A percentile compares a stretch with the other conserved stretches of the same genome.
Conservation (phyloP, 2,329 filamentous ascomycete genomes). For the Alternaria atra region DNA sequence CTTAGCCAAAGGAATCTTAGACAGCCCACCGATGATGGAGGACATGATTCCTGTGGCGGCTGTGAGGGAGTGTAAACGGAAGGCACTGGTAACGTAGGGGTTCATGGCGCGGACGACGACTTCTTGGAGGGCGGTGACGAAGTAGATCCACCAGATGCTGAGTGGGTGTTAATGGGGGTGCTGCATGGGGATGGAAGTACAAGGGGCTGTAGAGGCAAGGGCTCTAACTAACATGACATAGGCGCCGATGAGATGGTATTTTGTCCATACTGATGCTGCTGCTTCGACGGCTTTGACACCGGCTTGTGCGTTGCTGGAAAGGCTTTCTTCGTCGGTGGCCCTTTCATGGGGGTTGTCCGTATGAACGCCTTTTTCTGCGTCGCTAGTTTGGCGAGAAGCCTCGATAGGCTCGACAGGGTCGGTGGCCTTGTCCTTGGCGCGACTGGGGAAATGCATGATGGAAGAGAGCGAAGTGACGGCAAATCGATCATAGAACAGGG, state of each 20-base stretch:
- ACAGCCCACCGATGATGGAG: neutral
- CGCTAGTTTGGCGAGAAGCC: constrained; percentile 8
- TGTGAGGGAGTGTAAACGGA: constrained; percentile 43
- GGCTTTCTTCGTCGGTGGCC: constrained; percentile 16
- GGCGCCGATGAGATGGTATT: constrained; percentile 43
- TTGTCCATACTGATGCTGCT: constrained; percentile 50
- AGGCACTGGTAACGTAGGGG: constrained; percentile 50
- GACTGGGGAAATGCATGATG: neutral
- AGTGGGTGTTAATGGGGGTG: neutral
- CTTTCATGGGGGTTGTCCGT: neutral
- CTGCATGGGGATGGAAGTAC: neutral
- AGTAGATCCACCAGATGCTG: constrained; percentile 58
- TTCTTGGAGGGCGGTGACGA: constrained; percentile 58
- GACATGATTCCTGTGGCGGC: constrained; percentile 30
- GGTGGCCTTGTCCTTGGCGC: neutral
- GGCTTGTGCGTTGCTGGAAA: constrained; percentile 38
- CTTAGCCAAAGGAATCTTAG: neutral
- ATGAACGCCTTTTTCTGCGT: neutral
- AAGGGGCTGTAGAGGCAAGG: neutral
- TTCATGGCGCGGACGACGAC: constrained; percentile 51
- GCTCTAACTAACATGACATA: constrained; percentile 42
- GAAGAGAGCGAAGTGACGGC: neutral
- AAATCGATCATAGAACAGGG: neutral
- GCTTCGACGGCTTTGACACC: constrained; percentile 51
- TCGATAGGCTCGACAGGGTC: constrained; percentile 16